Conservation (phyloP, 2,329 filamentous ascomycete genomes). For the Diaporthe longicolla region DNA sequence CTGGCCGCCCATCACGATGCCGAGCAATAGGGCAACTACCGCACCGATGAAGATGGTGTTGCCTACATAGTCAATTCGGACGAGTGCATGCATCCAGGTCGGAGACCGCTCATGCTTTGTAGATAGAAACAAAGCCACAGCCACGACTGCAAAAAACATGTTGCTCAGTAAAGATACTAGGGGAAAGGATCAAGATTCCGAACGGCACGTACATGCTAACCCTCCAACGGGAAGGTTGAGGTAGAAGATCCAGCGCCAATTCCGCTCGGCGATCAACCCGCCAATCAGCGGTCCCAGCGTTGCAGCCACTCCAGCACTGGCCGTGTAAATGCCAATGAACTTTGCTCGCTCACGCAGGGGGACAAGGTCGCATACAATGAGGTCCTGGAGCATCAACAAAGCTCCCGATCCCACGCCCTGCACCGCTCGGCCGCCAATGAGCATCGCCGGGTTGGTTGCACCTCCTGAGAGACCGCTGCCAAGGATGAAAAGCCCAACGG, state of each 20-base stretch:
- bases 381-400: slow-evolving; percentile 1
- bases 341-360: slow-evolving; percentile 56
- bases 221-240: too few relatives aligned
- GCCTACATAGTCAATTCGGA: slow-evolving; percentile 6
- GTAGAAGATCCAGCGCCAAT: slow-evolving; percentile 1
- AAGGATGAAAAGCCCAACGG: slow-evolving; percentile 56
- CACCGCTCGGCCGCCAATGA: slow-evolving; percentile 56
- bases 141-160: too few relatives aligned
- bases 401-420: slow-evolving; percentile 53
- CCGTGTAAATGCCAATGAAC: slow-evolving; percentile 51
- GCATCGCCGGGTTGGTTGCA: slow-evolving; percentile 52
- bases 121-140: background rate
- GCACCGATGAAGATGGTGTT: slow-evolving; percentile 16
- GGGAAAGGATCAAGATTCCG: too few relatives aligned
- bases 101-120: background rate
- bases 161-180: too few relatives aligned
- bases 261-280: background rate
- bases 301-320: background rate
- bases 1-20: background rate
- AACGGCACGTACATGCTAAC: too few relatives aligned
- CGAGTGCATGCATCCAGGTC: background rate
- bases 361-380: slow-evolving; percentile 16
- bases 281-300: slow-evolving; percentile 14
- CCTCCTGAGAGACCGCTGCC: slow-evolving; percentile 60
- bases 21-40: background rate